These are phyloP conservation scores for Triticum monococcum DNA, from an alignment of 176 grass and related monocot genomes.

Conservation along the genomic window DNA sequence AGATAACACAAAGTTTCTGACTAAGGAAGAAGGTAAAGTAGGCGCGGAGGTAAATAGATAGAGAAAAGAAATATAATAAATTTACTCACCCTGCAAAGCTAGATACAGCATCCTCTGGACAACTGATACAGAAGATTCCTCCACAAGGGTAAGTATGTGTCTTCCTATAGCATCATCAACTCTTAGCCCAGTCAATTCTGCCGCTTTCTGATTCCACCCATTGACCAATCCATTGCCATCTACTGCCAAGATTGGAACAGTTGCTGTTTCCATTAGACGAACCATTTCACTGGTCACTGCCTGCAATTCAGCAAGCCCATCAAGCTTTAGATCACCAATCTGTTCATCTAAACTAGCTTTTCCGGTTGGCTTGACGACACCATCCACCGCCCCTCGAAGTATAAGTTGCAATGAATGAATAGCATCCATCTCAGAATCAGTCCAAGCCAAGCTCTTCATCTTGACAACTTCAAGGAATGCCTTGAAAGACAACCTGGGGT, in stretches of 20 bases:
- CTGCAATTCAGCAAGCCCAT: conserved; percentile 79
- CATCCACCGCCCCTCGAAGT: conserved; percentile 67
- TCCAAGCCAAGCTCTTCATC: conserved; percentile 84
- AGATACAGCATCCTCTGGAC: conserved; percentile 86
- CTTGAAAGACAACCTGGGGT: conserved; percentile 87
- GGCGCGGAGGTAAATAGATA: background rate
- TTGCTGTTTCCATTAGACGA: conserved; percentile 88
- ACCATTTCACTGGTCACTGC: conserved; percentile 98
- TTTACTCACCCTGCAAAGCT: conserved; percentile 68
- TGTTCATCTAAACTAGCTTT: conserved; percentile 50
- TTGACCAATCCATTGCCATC: conserved; percentile 84
- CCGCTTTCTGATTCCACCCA: conserved; percentile 91
- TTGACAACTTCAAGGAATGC: conserved; percentile 96
- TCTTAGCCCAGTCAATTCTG: conserved; percentile 66
- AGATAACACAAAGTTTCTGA: background rate
- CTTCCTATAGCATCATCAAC: conserved; percentile 85
- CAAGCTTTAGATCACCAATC: conserved; percentile 74
- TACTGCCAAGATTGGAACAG: conserved; percentile 88
- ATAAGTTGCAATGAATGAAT: conserved; percentile 96
- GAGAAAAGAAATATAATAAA: background rate
- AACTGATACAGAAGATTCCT: conserved; percentile 58
- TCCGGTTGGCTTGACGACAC: conserved; percentile 4
- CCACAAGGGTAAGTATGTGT: conserved; percentile 79
- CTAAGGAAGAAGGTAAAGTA: conserved; percentile 1
- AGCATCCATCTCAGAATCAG: conserved; percentile 92